phyloP scores from a whole-genome alignment of 768 basidiomycete genomes.

The Panaeolus cyanescens region DNA sequence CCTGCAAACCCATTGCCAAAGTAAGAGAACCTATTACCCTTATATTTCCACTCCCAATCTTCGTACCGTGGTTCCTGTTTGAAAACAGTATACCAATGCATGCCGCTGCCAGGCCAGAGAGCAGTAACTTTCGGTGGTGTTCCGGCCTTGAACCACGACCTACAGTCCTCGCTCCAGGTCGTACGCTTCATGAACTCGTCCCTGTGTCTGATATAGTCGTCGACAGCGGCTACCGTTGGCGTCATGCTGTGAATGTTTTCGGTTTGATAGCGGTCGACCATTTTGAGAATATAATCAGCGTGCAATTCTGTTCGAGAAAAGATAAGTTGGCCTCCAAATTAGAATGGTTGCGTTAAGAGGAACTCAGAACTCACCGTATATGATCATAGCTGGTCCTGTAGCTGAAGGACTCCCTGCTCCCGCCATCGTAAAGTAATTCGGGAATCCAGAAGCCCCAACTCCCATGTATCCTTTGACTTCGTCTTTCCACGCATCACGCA shows the following conservation, averaged over 20 bases:
- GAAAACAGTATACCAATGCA: conserved; percentile 35
- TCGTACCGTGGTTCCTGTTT: conserved; percentile 33
- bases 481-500: conserved; percentile 40
- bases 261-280: conserved; percentile 34
- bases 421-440: conserved; percentile 43
- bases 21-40: conserved; percentile 33
- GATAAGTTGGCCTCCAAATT: background rate
- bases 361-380: conserved; percentile 21
- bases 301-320: conserved; percentile 27
- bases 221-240: conserved; percentile 34
- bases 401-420: conserved; percentile 26
- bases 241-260: conserved; percentile 36
- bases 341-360: conserved; percentile 36
- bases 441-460: conserved; percentile 43
- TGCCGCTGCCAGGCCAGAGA: conserved; percentile 36
- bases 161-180: conserved; percentile 31
- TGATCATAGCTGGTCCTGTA: background rate
- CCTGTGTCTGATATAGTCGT: conserved; percentile 32
- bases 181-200: conserved; percentile 34
- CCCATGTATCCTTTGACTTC: conserved; percentile 44
- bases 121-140: conserved; percentile 30
- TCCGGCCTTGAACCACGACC: conserved; percentile 34
- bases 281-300: conserved; percentile 33
- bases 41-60: conserved; percentile 34
- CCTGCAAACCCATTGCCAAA: conserved; percentile 35